Evolutionary conservation across 164 flowering plant genomes (phyloP).

Genomic region (Vitis riparia): DNA sequence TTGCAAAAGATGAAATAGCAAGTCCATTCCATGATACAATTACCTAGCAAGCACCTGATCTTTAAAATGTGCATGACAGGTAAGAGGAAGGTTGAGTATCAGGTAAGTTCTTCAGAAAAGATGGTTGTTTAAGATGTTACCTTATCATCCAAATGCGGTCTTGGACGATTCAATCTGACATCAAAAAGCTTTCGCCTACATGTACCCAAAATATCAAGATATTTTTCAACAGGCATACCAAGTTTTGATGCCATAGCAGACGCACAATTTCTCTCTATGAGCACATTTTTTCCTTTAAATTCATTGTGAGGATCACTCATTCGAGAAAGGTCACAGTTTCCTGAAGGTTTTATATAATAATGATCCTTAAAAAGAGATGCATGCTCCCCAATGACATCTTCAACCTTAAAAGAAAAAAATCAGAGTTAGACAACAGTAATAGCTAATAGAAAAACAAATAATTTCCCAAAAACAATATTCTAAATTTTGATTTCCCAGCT

Average conservation of each 20-base stretch:
- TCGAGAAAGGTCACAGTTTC: constrained; percentile 88
- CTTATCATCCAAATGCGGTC: constrained; percentile 95
- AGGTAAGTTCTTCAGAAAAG: not conserved
- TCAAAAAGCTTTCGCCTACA: constrained; percentile 66
- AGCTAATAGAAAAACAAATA: not conserved
- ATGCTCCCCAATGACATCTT: constrained; percentile 69
- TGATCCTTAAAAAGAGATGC: constrained; percentile 75
- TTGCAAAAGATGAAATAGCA: constrained; percentile 83
- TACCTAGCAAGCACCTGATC: constrained; percentile 48
- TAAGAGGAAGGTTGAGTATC: constrained; percentile 3
- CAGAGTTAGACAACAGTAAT: not conserved
- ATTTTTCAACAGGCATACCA: constrained; percentile 53
- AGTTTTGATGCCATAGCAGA: constrained; percentile 60
- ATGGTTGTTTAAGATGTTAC: constrained; percentile 31
- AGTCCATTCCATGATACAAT: constrained; percentile 98
- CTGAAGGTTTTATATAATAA: constrained; percentile 73
- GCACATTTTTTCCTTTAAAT: constrained; percentile 79
- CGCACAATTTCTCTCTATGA: constrained; percentile 63
- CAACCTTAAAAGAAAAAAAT: constrained; percentile 46
- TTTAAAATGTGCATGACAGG: constrained; percentile 11
- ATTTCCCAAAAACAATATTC: not conserved
- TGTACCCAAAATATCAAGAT: constrained; percentile 58
- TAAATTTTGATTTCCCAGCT: too few species aligned
- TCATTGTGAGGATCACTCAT: constrained; percentile 93
- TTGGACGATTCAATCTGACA: constrained; percentile 64